Conservation (phyloP, 139 green algal species). For the Tetradesmus obliquus region DNA sequence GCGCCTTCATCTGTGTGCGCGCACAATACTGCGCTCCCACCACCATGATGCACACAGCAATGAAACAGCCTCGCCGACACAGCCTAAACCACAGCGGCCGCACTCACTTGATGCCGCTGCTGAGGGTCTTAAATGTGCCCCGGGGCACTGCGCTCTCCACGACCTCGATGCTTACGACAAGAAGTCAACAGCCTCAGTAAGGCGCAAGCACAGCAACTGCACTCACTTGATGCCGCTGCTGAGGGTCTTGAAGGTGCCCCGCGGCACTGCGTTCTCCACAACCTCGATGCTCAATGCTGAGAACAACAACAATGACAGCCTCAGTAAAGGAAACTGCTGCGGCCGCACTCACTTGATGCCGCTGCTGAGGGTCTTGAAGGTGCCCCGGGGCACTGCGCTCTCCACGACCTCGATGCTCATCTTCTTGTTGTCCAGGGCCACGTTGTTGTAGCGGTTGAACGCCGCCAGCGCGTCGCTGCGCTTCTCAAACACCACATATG, state of each 20-base stretch:
- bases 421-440: constrained; percentile 68
- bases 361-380: constrained; percentile 52
- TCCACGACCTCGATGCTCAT: constrained; percentile 73
- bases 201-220: too few relatives aligned
- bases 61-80: not conserved
- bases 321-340: not conserved
- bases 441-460: constrained; percentile 67
- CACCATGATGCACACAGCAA: not conserved
- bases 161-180: constrained; percentile 61
- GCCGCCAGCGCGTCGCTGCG: constrained; percentile 52
- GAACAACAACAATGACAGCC: not conserved
- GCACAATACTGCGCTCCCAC: too few relatives aligned
- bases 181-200: not conserved
- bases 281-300: not conserved
- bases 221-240: not conserved
- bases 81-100: too few relatives aligned
- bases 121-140: constrained; percentile 48
- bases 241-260: too few relatives aligned
- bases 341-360: constrained; percentile 55
- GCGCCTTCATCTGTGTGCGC: too few relatives aligned
- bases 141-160: constrained; percentile 50
- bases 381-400: constrained; percentile 25
- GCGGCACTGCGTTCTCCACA: too few relatives aligned
- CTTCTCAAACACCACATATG: constrained; percentile 63
- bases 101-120: constrained; percentile 60